Evolutionary conservation across 345 rosid species (phyloP).

Genomic region (Pistacia vera): DNA sequence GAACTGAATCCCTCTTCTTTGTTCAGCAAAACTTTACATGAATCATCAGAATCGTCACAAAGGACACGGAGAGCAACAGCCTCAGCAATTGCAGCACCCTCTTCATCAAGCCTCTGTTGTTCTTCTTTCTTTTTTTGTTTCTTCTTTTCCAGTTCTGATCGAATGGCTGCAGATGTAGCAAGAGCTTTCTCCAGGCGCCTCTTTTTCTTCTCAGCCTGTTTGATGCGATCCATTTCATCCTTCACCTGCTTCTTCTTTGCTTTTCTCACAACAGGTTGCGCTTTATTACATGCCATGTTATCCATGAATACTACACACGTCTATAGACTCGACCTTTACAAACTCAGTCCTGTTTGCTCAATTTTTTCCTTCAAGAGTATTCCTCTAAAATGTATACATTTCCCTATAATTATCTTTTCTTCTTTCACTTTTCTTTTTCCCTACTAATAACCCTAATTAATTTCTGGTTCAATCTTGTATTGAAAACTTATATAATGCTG

Average conservation of each 20-base stretch:
- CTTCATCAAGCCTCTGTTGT: conserved; percentile 95
- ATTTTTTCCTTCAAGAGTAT: conserved; percentile 30
- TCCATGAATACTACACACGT: conserved; percentile 56
- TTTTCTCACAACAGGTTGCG: conserved; percentile 67
- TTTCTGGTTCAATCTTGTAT: conserved; percentile 40
- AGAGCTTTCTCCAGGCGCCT: conserved; percentile 92
- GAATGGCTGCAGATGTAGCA: conserved; percentile 84
- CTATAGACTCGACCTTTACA: conserved; percentile 23
- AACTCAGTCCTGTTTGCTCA: conserved; percentile 32
- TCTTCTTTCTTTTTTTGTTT: conserved; percentile 91
- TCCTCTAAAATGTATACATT: conserved; percentile 60
- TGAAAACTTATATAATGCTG: conserved; percentile 22
- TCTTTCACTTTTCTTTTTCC: conserved; percentile 21
- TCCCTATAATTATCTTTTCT: conserved; percentile 40
- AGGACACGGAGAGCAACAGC: conserved; percentile 95
- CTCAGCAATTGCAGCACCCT: conserved; percentile 98
- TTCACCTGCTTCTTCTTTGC: conserved; percentile 76
- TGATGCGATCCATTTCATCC: conserved; percentile 80
- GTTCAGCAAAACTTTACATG: conserved; percentile 53
- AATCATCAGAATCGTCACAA: conserved; percentile 90
- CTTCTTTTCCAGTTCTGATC: conserved; percentile 80
- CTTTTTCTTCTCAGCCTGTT: conserved; percentile 91
- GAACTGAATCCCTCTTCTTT: conserved; percentile 48
- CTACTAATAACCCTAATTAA: conserved; percentile 27
- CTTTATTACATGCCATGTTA: conserved; percentile 58